phyloP scores from a whole-genome alignment of 2,329 filamentous ascomycete genomes.

The Aspergillus fructus region DNA sequence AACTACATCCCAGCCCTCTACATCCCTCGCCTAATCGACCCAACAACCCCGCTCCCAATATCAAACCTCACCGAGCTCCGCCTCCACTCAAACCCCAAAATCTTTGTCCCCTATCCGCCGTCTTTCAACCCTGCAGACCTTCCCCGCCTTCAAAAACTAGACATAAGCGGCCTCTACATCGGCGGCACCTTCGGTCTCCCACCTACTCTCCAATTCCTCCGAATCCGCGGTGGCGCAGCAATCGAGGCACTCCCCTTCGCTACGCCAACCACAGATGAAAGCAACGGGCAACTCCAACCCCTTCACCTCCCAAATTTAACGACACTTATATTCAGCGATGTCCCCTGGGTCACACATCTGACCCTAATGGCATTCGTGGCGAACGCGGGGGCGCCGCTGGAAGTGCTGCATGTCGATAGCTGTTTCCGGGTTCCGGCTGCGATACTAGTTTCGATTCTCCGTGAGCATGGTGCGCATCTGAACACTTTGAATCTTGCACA shows the following conservation, averaged over 20 bases:
- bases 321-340: constrained; percentile 29
- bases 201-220: constrained; percentile 28
- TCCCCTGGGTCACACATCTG: constrained; percentile 21
- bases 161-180: constrained; percentile 28
- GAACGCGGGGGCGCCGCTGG: constrained; percentile 22
- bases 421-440: constrained; percentile 23
- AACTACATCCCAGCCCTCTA: constrained; percentile 18
- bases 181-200: constrained; percentile 25
- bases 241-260: constrained; percentile 14
- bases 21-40: constrained; percentile 16
- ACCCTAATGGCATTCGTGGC: constrained; percentile 19
- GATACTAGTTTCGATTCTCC: constrained; percentile 18
- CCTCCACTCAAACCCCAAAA: constrained; percentile 28
- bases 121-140: constrained; percentile 18
- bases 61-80: constrained; percentile 35
- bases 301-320: constrained; percentile 26
- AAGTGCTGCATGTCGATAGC: constrained; percentile 27
- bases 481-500: constrained; percentile 31
- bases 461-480: constrained; percentile 20
- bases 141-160: constrained; percentile 26
- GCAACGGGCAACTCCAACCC: background rate
- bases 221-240: constrained; percentile 24
- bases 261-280: background rate
- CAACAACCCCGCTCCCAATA: constrained; percentile 15
- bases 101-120: constrained; percentile 19